Evolutionary conservation across 257 asterid species (phyloP).

Genomic region (Phtheirospermum japonicum): DNA sequence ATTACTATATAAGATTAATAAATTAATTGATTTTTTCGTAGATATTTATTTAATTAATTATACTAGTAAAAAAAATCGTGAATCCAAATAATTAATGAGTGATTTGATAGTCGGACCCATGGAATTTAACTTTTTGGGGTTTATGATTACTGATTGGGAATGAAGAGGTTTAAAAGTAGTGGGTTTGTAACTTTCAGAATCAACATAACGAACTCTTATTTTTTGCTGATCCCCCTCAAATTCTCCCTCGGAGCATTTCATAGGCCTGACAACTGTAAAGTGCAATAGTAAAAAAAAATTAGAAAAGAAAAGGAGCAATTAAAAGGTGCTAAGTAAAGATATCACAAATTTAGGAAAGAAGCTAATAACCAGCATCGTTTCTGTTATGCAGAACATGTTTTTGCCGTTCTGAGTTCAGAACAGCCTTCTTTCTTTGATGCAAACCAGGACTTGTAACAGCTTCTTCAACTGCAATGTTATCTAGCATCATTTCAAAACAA

Average conservation of each 20-base stretch:
- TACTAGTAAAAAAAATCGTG: no score
- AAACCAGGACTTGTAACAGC: neutral
- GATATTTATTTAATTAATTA: no score
- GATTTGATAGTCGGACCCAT: no score
- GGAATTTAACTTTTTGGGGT: no score
- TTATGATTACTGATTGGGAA: no score
- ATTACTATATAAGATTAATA: no score
- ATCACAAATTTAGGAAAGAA: neutral
- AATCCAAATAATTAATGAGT: no score
- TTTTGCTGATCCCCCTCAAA: neutral
- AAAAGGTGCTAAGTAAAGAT: neutral
- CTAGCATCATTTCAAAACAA: no score
- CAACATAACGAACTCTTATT: neutral
- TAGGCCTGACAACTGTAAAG: neutral
- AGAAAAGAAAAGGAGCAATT: neutral
- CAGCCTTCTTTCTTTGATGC: neutral
- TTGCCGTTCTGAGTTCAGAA: no score
- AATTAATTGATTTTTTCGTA: no score
- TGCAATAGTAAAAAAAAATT: neutral
- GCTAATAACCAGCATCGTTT: neutral
- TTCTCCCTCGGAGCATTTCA: neutral
- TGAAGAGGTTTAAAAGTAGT: no score
- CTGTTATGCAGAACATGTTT: neutral
- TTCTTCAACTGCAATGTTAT: neutral
- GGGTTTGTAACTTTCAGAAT: no score